phyloP scores from a whole-genome alignment of 768 basidiomycete genomes.

The Pulveroboletus sp. region DNA sequence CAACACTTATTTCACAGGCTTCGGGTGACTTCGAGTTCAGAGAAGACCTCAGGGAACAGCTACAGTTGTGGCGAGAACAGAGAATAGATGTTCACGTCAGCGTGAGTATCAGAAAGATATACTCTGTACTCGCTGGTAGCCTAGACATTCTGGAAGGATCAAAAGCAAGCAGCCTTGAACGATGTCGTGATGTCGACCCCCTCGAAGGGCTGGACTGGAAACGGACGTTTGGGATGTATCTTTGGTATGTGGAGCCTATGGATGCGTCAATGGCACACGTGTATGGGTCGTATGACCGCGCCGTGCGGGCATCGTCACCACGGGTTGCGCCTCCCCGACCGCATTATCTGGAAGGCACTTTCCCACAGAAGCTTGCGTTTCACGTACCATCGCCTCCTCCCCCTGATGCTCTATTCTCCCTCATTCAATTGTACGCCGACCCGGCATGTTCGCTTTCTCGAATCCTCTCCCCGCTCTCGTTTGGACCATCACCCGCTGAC shows the following conservation, averaged over 20 bases:
- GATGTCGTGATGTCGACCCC: constrained; percentile 55
- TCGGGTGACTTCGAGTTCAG: constrained; percentile 73
- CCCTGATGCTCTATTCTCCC: constrained; percentile 77
- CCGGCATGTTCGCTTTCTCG: constrained; percentile 65
- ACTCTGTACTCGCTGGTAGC: constrained; percentile 79
- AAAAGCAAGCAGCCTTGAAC: constrained; percentile 46
- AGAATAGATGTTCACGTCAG: constrained; percentile 65
- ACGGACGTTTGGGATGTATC: constrained; percentile 79
- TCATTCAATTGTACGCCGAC: constrained; percentile 76
- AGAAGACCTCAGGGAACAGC: constrained; percentile 66
- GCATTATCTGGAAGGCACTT: constrained; percentile 44
- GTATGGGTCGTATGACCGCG: constrained; percentile 54
- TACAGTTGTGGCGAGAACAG: constrained; percentile 80
- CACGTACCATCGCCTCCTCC: constrained; percentile 41
- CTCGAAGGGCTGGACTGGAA: constrained; percentile 88
- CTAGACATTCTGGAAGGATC: constrained; percentile 54
- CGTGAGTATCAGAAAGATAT: constrained; percentile 68
- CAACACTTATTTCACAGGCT: constrained; percentile 84
- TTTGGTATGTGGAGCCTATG: constrained; percentile 83
- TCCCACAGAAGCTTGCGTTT: constrained; percentile 31
- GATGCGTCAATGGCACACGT: constrained; percentile 67
- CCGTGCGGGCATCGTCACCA: constrained; percentile 34
- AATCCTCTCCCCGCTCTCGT: constrained; percentile 68
- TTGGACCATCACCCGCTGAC: constrained; percentile 70
- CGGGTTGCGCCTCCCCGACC: constrained; percentile 53